A percentile compares a stretch with the other conserved stretches of the same genome.
Evolutionary conservation across 164 flowering plant genomes (phyloP).

Genomic region (Aristolochia fimbriata): DNA sequence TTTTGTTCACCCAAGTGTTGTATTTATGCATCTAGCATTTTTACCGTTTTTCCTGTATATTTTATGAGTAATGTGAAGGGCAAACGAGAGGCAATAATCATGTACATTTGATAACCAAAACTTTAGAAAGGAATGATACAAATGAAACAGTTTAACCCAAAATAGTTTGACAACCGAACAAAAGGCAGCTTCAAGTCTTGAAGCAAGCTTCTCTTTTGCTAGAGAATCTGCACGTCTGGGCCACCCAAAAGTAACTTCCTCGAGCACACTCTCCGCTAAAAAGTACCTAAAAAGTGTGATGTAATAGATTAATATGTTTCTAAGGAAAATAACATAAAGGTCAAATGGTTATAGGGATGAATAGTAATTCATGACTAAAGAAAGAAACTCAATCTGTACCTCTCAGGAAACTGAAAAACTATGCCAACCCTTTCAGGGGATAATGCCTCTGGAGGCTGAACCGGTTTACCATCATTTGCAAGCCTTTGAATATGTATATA

Average conservation of each 20-base stretch:
- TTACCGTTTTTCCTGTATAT: no score
- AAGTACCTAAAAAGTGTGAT: constrained; percentile 46
- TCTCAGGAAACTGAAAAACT: constrained; percentile 98
- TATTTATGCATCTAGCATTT: no score
- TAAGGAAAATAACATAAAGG: not conserved
- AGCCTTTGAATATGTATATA: constrained; percentile 58
- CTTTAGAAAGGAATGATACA: not conserved
- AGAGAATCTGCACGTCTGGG: constrained; percentile 63
- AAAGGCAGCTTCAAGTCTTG: constrained; percentile 66
- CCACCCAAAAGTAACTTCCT: constrained; percentile 94
- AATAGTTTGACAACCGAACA: constrained; percentile 43
- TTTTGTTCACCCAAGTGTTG: no score
- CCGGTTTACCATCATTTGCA: constrained; percentile 49
- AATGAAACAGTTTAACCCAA: not conserved
- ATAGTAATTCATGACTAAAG: not conserved
- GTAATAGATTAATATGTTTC: not conserved
- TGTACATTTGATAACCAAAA: not conserved
- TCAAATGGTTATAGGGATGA: not conserved
- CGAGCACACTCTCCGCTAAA: constrained; percentile 72
- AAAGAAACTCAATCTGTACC: constrained; percentile 32
- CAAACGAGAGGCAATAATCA: no score
- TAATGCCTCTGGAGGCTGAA: constrained; percentile 38
- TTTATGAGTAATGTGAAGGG: no score
- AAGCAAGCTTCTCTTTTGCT: constrained; percentile 62
- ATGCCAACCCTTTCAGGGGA: constrained; percentile 81